Percentiles rank a stretch among this genome's conserved stretches.
These are phyloP conservation scores for Adansonia digitata DNA, from an alignment of 345 rosid genomes.

Conservation along the genomic window DNA sequence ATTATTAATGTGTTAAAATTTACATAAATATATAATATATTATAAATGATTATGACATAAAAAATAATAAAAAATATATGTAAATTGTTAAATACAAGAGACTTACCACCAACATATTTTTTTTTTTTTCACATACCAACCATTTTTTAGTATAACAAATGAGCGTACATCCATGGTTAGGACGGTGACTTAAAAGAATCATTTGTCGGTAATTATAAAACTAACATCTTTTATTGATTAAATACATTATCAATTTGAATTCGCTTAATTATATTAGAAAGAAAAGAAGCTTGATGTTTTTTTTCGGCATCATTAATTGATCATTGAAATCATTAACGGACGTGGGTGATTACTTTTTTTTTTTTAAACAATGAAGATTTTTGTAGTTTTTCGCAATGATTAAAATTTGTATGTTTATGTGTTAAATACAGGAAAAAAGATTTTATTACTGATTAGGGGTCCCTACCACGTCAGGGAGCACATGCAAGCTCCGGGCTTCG, in stretches of 20 bases:
- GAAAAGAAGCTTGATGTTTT: neutral
- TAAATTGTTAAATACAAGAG: too few relatives aligned
- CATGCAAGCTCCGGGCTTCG: constrained; percentile 36
- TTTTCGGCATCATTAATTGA: neutral
- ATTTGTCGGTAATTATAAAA: neutral
- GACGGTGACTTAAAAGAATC: neutral
- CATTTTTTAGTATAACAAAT: neutral
- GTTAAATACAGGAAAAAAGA: neutral
- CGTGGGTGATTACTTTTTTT: neutral
- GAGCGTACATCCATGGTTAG: neutral
- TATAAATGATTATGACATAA: too few relatives aligned
- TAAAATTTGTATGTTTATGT: neutral
- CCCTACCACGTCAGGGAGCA: constrained; percentile 54
- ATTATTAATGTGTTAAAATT: too few relatives aligned
- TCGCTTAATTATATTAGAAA: neutral
- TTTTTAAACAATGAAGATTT: neutral
- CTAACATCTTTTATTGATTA: too few relatives aligned
- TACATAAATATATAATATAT: too few relatives aligned
- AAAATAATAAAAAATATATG: too few relatives aligned
- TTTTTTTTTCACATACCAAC: neutral
- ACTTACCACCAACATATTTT: too few relatives aligned
- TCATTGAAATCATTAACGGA: neutral
- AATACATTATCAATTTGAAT: neutral
- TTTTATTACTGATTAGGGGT: constrained; percentile 5
- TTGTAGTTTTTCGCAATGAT: neutral